Base-by-base conservation (phyloP, 2,329 filamentous ascomycete species). In the Fusarium abutilonis region DNA sequence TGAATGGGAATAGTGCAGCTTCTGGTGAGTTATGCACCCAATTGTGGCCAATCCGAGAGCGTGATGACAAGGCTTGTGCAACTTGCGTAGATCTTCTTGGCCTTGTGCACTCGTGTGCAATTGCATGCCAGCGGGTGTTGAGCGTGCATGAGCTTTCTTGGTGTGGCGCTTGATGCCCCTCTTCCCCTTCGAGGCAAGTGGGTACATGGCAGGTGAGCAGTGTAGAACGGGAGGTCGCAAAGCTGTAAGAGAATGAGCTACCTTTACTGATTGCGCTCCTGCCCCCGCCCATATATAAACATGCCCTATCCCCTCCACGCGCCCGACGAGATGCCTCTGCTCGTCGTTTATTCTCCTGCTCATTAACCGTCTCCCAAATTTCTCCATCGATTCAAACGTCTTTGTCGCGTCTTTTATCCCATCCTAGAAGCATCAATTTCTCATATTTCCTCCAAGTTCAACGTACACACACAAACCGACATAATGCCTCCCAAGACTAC, bases 401-500 rank as follows among this genome's bases (percentile, higher is more conserved):
- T 43, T 60, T 65, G 52, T 64, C 64, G 68, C 63, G 47, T 58
- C 53, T 59, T 60, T 61, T 64, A 73, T 69, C 70, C 68, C 70
- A 69, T 68, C 60, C 59, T 41, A 60, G 41, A 50, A 46, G 5
- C 58, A 53, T 32, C 42, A 55, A 43, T 34, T 41, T 47, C 46
- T 46, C 19, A 56, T 59, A 49, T 62, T 58, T 51, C 60, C 51
- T 42, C 48, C 49, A 61, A 46, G 32, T 59, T 59, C 66, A 58
- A 59, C 56, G 66, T 60, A 55, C 53, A 64, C 53, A 64, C 60
- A 59, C 69, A 66, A 65, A 52, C 70, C 67, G 54, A 75, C 76
- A 76, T 75, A 76, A 87, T 87, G 84, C 78, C 82, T 82, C 81
- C 84, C 76, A 86, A 86, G 81, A 85, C 86, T 79, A 76, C 80